Evolutionary conservation across 1,284 basidiomycete genomes (phyloP), one percentile per base, ranked within the genome.

Genomic region (Ustanciosporium gigantosporum): DNA sequence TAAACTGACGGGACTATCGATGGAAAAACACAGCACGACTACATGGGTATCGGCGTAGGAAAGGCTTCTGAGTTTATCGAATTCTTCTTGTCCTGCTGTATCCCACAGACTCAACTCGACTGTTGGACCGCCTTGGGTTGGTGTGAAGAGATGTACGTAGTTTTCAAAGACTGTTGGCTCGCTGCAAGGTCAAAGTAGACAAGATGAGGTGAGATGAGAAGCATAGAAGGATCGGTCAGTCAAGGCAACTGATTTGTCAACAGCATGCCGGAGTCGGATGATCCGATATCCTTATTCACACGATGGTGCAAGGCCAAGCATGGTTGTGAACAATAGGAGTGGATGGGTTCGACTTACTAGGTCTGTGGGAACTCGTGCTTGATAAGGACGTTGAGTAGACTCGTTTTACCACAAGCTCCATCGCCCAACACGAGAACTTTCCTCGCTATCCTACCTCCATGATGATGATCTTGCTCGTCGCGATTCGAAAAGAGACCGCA

Each of bases 81-180:
- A 96, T 70, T 96, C 93, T 81, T 97, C 93, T 79, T 95, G 91
- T 20, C 90, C 92, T 29, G 93, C 93, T 31, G 93, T 96, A 78
- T 97, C 94, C 93, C 93, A 97, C 50, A 97, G 77, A 72, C 90
- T 90, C 38, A 97, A 81, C 74, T 97, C 93, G 11, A 96, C 86
- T 17, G 84, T 77, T 65, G 89, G 87, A 25, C 89, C 89, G 50
- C 19, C 16, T 1, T 92, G 90, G 20, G 42, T 27, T 4, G 46
- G 46, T 16, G 48, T 48, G 24, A 61, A 40, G 22, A 42, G 17
- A 74, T 92, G 89, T 5, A 93, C 89, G 72, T 92, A 91, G 80
- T 93, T 93, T 79, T 94, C 91, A 65, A 79, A 78, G 0, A 79
- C 74, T 14, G 77, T 78, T 9, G 77, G 77, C 53, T 79, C 77